Evolutionary conservation across 305 asterid genomes (phyloP), one percentile per base, ranked within the genome.

Genomic region (Rubia tinctorum): DNA sequence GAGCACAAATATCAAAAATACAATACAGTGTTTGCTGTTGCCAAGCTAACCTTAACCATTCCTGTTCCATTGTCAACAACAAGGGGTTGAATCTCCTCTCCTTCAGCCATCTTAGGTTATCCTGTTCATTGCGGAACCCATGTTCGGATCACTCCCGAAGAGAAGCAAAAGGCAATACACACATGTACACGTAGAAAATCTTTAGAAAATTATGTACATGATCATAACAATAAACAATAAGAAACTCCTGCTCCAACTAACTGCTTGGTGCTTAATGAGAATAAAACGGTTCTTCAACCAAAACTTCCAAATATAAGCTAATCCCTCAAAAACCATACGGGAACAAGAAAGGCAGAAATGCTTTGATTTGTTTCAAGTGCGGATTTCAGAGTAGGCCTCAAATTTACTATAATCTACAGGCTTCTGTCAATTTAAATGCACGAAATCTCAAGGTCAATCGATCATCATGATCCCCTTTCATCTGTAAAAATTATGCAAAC

Each of bases 1-100:
- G 17, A 40, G 49, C 42, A 25, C n/a, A 73, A 7, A 53, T 18
- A 17, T 15, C 53, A 13, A 8, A 42, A 17, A 23, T 39, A 58
- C 39, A 11, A 6, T 39, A 12, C 20, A 25, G 45, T 56, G 5
- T 30, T 30, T 1, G 34, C 34, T 30, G 34, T 30, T 30, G 34
- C 34, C 6, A 39, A 67, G n/a, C 79, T 60, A 47, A 80, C 84
- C 81, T 80, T 80, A 49, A 80, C 84, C 84, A 80, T 80, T 76
- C 84, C 84, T 39, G 84, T 80, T 74, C 84, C 84, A 69, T 80
- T 80, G 76, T 80, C 84, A 59, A 77, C 80, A 8, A 80, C 84
- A 71, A 80, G 84, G 45, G 84, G 81, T 59, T 80, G 81, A 80
- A 80, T 76, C 25, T 80, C 84, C 66, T 80, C 84, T 11, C 67